A percentile compares a stretch with the other conserved stretches of the same genome.
phyloP scores from a whole-genome alignment of 2,329 filamentous ascomycete genomes.

The Simplicillium sp. region DNA sequence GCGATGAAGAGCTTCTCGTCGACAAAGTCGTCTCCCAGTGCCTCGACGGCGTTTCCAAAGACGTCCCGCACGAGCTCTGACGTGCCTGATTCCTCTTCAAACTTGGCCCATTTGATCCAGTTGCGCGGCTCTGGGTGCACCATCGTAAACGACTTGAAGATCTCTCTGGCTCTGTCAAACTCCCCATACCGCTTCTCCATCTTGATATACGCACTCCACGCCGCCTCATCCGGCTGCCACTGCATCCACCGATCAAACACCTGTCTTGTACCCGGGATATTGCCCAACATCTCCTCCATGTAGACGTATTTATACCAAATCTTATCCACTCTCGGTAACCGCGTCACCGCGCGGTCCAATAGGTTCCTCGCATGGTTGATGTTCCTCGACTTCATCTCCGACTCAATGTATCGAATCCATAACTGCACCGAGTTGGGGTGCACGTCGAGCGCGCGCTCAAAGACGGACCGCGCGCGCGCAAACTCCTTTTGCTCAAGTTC shows the following conservation, averaged over 20 bases:
- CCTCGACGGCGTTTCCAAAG: conserved; percentile 79
- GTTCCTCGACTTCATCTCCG: conserved; percentile 86
- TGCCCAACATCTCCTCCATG: conserved; percentile 96
- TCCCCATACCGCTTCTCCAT: conserved; percentile 92
- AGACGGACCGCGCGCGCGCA: conserved; percentile 80
- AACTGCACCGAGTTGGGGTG: conserved; percentile 77
- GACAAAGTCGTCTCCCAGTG: conserved; percentile 87
- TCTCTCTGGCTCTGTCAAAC: conserved; percentile 78
- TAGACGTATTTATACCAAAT: conserved; percentile 99
- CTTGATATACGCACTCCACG: conserved; percentile 95
- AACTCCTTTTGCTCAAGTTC: conserved; percentile 98
- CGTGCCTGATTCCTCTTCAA: conserved; percentile 92
- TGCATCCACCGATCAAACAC: conserved; percentile 98
- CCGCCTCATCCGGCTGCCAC: conserved; percentile 94
- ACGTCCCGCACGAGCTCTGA: conserved; percentile 88
- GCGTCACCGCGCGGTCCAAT: conserved; percentile 87
- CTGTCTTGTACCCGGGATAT: conserved; percentile 82
- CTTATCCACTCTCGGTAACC: conserved; percentile 86
- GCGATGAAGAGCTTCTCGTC: conserved; percentile 93
- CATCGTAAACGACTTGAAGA: conserved; percentile 83
- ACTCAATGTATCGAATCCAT: conserved; percentile 90
- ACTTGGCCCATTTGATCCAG: conserved; percentile 98
- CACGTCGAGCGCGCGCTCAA: conserved; percentile 89
- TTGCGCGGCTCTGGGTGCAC: conserved; percentile 92
- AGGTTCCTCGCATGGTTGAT: conserved; percentile 96